Conservation (phyloP, 2,329 filamentous ascomycete species). For the Meredithiella fracta region DNA sequence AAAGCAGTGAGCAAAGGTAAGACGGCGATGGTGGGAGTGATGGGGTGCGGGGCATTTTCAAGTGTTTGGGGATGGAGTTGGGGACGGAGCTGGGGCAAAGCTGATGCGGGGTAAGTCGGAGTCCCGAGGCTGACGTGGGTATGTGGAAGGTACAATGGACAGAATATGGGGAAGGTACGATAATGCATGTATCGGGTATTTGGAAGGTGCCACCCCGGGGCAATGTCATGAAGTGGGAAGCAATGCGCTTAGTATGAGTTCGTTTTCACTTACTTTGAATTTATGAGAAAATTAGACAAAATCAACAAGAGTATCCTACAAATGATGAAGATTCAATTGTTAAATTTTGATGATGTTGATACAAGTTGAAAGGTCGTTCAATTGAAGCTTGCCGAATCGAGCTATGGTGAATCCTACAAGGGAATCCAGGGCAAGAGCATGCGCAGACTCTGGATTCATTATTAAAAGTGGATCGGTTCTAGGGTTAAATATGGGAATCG, state of each 20-base stretch:
- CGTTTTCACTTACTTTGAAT: no score
- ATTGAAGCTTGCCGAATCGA: background rate
- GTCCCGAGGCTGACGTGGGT: no score
- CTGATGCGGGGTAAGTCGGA: background rate
- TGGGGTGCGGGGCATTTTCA: background rate
- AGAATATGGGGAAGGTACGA: background rate
- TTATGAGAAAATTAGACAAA: background rate
- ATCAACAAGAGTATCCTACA: no score
- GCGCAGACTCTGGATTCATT: conserved; percentile 9
- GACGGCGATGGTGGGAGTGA: background rate
- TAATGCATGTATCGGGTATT: background rate
- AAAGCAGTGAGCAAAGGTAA: background rate
- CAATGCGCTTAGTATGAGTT: no score
- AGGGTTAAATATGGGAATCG: background rate
- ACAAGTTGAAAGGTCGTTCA: background rate
- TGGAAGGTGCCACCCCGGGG: background rate
- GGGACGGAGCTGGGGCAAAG: background rate
- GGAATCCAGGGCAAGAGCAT: background rate
- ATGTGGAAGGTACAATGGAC: background rate
- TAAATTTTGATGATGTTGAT: background rate
- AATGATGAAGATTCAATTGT: background rate
- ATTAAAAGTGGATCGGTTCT: conserved; percentile 6
- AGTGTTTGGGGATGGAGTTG: background rate
- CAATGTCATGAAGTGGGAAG: no score
- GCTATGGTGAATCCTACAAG: background rate